These are phyloP conservation scores for Gnomoniopsis smithogilvyi DNA, from an alignment of 2,329 filamentous ascomycete genomes.

Conservation along the genomic window DNA sequence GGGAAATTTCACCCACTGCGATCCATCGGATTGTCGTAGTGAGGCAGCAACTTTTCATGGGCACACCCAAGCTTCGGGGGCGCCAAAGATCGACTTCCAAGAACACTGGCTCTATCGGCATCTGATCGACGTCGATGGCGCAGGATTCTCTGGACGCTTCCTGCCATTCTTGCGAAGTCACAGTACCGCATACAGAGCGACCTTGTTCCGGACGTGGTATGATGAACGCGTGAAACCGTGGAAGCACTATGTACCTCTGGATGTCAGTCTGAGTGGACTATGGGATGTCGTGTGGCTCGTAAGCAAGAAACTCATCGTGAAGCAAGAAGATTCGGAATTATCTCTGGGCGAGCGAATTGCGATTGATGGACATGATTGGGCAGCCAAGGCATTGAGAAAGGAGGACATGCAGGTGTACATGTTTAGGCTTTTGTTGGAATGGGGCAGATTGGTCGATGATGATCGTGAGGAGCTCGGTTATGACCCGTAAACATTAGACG, in stretches of 20 bases:
- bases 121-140: constrained; percentile 58
- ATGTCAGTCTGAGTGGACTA: constrained; percentile 35
- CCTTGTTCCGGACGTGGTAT: constrained; percentile 63
- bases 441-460: constrained; percentile 39
- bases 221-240: constrained; percentile 58
- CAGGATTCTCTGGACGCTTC: constrained; percentile 47
- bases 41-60: constrained; percentile 32
- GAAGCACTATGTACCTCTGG: constrained; percentile 62
- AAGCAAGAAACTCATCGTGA: constrained; percentile 16
- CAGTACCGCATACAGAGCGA: constrained; percentile 55
- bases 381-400: constrained; percentile 47
- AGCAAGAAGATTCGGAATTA: neutral
- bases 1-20: constrained; percentile 33
- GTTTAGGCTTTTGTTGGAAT: constrained; percentile 50
- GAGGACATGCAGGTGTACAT: constrained; percentile 60
- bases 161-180: constrained; percentile 47
- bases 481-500: neutral
- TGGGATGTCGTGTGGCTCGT: constrained; percentile 28
- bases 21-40: constrained; percentile 28
- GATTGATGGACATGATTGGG: constrained; percentile 51
- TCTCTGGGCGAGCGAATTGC: constrained; percentile 48
- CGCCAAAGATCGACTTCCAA: constrained; percentile 27
- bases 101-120: constrained; percentile 46
- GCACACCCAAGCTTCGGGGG: constrained; percentile 18
- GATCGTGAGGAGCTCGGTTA: constrained; percentile 34